phyloP scores from a whole-genome alignment of 2,329 filamentous ascomycete genomes.

The Neofusicoccum sp. region DNA sequence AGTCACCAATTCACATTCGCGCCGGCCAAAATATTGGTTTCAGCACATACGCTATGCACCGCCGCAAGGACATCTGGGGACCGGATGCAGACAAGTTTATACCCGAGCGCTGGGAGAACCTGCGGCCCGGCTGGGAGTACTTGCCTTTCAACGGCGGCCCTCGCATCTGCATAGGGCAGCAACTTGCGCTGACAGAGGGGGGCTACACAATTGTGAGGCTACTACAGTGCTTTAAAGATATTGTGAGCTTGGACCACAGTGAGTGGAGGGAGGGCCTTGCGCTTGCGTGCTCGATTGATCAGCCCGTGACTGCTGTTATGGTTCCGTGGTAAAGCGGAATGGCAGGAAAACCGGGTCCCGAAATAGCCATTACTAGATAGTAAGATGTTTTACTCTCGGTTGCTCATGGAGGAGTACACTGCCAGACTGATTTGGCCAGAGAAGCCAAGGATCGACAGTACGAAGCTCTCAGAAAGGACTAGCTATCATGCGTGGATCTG shows the following conservation, averaged over 20 bases:
- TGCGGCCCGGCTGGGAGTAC: constrained; percentile 30
- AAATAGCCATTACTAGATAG: no score
- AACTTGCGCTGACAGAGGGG: constrained; percentile 9
- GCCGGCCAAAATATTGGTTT: constrained; percentile 29
- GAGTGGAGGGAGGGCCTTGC: background rate
- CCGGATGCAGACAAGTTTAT: constrained; percentile 35
- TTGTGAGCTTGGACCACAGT: background rate
- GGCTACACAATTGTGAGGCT: constrained; percentile 3
- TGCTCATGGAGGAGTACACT: no score
- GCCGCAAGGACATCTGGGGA: constrained; percentile 38
- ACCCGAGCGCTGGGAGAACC: constrained; percentile 36
- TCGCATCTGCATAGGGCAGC: constrained; percentile 12
- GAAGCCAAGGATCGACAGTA: no score
- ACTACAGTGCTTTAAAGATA: background rate
- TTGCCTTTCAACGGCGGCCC: constrained; percentile 29
- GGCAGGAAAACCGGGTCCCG: no score
- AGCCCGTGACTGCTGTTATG: background rate
- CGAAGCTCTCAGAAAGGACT: no score
- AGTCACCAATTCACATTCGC: constrained; percentile 27
- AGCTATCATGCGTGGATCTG: no score
- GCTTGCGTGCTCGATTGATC: background rate
- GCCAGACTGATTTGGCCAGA: no score
- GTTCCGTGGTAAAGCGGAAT: background rate
- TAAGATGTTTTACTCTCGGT: no score
- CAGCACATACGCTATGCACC: constrained; percentile 34